phyloP scores from a whole-genome alignment of 164 flowering plant genomes.

The Magnolia kwangsiensis region DNA sequence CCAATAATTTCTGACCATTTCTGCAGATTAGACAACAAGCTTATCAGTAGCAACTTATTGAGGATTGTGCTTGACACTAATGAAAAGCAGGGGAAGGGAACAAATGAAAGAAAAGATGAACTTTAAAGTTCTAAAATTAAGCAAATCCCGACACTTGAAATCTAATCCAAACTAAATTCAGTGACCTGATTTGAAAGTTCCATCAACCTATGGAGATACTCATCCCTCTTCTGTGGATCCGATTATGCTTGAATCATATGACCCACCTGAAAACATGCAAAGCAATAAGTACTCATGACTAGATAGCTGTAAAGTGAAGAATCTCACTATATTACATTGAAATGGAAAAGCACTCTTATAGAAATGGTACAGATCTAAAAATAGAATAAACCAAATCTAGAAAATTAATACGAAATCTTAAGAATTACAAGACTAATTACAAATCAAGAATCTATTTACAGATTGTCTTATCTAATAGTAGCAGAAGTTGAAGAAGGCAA shows the following conservation, averaged over 20 bases:
- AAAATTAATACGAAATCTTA: too few relatives aligned
- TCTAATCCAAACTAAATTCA: neutral
- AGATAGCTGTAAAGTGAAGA: neutral
- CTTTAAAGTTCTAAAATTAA: neutral
- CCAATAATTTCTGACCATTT: slow-evolving; percentile 96
- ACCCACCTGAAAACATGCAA: slow-evolving; percentile 56
- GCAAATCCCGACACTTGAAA: neutral
- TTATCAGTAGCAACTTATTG: neutral
- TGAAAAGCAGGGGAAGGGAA: neutral
- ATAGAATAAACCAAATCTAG: too few relatives aligned
- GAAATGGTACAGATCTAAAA: too few relatives aligned
- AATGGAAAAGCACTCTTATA: too few relatives aligned
- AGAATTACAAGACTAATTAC: too few relatives aligned
- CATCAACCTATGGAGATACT: slow-evolving; percentile 86
- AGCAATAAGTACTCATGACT: neutral
- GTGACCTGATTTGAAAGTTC: slow-evolving; percentile 83
- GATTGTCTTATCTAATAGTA: too few relatives aligned
- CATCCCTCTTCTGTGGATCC: slow-evolving; percentile 90
- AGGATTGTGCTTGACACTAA: neutral
- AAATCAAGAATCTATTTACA: too few relatives aligned
- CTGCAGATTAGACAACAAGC: slow-evolving; percentile 37
- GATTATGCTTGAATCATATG: slow-evolving; percentile 96
- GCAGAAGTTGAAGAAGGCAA: too few relatives aligned
- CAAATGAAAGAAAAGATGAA: neutral
- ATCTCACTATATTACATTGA: too few relatives aligned